These are phyloP conservation scores for Beauveria sp. DNA, from an alignment of 2,329 filamentous ascomycete species.

Conservation along the genomic window DNA sequence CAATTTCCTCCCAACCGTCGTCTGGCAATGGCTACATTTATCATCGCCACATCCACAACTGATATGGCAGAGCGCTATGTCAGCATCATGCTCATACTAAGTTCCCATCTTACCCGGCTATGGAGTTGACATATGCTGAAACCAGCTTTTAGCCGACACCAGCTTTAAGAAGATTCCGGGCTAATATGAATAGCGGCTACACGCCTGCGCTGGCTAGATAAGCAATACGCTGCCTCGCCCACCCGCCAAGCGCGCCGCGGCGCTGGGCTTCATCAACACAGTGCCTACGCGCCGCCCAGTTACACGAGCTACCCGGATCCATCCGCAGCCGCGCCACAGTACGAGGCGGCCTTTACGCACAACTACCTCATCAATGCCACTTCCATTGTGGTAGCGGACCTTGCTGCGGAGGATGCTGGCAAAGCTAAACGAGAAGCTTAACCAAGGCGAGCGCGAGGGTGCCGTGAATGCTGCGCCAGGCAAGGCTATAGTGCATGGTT, in stretches of 20 bases:
- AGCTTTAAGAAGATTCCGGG: slow-evolving; percentile 38
- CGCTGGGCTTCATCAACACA: slow-evolving; percentile 69
- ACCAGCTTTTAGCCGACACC: neutral
- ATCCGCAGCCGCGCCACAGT: slow-evolving; percentile 33
- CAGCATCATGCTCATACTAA: slow-evolving; percentile 63
- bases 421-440: slow-evolving; percentile 61
- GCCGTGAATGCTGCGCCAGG: slow-evolving; percentile 50
- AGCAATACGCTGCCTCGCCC: slow-evolving; percentile 67
- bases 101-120: neutral
- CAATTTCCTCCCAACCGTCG: slow-evolving; percentile 33
- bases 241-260: slow-evolving; percentile 62
- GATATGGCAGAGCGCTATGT: slow-evolving; percentile 26
- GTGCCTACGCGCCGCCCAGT: slow-evolving; percentile 45
- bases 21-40: slow-evolving; percentile 18
- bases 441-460: slow-evolving; percentile 50
- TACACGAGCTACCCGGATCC: slow-evolving; percentile 64
- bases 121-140: neutral
- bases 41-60: slow-evolving; percentile 17
- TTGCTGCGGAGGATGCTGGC: slow-evolving; percentile 56
- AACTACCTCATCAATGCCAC: slow-evolving; percentile 59
- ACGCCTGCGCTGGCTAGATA: slow-evolving; percentile 69
- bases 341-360: slow-evolving; percentile 55
- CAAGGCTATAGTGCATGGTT: slow-evolving; percentile 51
- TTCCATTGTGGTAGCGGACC: slow-evolving; percentile 54
- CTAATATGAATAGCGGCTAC: slow-evolving; percentile 52